A percentile compares a stretch with the other conserved stretches of the same genome.
These are phyloP conservation scores for Tuber brumale DNA, from an alignment of 495 filamentous ascomycete genomes.

Conservation along the genomic window DNA sequence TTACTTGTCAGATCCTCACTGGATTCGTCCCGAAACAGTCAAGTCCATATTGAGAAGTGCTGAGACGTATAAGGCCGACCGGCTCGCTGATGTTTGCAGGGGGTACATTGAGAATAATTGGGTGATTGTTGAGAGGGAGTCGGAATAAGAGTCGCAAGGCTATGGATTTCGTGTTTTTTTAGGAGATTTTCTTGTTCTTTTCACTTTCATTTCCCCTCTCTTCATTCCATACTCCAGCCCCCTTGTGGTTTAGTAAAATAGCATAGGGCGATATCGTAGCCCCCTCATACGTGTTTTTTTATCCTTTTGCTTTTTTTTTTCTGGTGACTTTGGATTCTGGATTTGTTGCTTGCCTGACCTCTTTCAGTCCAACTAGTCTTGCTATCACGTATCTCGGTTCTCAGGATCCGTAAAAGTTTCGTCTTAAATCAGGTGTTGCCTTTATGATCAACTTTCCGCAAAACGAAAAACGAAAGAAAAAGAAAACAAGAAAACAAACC, in stretches of 20 bases:
- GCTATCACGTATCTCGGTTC: background rate
- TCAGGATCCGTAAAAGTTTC: too few relatives aligned
- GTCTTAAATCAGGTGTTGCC: too few relatives aligned
- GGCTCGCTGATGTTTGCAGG: constrained; percentile 13
- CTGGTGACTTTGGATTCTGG: background rate
- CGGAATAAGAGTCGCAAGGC: background rate
- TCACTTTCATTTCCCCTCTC: background rate
- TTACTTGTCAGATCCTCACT: constrained; percentile 12
- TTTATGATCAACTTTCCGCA: too few relatives aligned
- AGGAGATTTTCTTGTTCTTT: background rate
- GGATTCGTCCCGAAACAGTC: constrained; percentile 28
- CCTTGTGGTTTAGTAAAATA: too few relatives aligned
- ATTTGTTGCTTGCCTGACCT: background rate
- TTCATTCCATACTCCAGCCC: too few relatives aligned
- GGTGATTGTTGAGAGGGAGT: constrained; percentile 20
- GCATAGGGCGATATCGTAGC: too few relatives aligned
- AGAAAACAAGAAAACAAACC: background rate
- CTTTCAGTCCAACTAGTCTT: background rate
- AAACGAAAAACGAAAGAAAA: background rate
- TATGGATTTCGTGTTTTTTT: background rate
- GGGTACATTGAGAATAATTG: constrained; percentile 19
- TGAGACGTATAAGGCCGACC: background rate
- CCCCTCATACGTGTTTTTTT: too few relatives aligned
- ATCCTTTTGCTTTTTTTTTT: background rate
- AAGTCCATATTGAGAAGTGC: constrained; percentile 8